A percentile compares a stretch with the other conserved stretches of the same genome.
Evolutionary conservation across 352 stramenopile genomes (phyloP).

Genomic region (Globisporangium paroecandrum): DNA sequence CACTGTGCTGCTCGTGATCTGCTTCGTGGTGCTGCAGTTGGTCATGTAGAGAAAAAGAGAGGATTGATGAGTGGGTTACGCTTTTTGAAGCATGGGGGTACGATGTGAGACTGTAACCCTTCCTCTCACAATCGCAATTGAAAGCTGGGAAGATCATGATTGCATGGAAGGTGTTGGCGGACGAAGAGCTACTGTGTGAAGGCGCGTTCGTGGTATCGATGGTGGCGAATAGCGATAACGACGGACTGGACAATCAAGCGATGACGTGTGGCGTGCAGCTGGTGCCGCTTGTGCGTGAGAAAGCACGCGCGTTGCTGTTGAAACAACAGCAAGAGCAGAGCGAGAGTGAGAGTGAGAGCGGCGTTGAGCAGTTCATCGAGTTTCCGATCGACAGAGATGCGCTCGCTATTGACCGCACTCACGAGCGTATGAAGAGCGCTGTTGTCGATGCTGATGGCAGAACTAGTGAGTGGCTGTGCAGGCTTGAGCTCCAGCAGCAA

Average conservation of each 20-base stretch:
- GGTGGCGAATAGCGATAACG: not conserved
- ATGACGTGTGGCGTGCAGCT: slow-evolving; percentile 1
- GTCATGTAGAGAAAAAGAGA: slow-evolving; percentile 16
- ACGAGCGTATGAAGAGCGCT: not conserved
- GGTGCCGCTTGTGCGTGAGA: not conserved
- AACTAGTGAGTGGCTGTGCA: slow-evolving; percentile 4
- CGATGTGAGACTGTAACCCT: not conserved
- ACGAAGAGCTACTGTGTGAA: slow-evolving; percentile 19
- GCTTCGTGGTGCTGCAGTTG: slow-evolving; percentile 19
- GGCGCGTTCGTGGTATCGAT: slow-evolving; percentile 23
- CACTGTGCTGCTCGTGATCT: slow-evolving; percentile 12
- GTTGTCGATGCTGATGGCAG: not conserved
- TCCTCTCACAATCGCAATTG: not conserved
- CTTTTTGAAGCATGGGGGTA: slow-evolving; percentile 1
- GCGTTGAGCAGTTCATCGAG: not conserved
- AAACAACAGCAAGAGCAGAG: not conserved
- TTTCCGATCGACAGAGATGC: slow-evolving; percentile 7
- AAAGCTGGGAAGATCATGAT: slow-evolving; percentile 16
- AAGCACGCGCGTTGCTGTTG: slow-evolving; percentile 9
- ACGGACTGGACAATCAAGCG: not conserved
- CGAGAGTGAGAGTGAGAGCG: not conserved
- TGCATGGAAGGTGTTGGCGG: slow-evolving; percentile 32
- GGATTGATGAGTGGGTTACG: slow-evolving; percentile 2
- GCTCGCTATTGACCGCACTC: not conserved
- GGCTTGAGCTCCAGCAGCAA: not conserved